phyloP scores from a whole-genome alignment of 169 alveolate species.

The Plasmodium knowlesi region DNA sequence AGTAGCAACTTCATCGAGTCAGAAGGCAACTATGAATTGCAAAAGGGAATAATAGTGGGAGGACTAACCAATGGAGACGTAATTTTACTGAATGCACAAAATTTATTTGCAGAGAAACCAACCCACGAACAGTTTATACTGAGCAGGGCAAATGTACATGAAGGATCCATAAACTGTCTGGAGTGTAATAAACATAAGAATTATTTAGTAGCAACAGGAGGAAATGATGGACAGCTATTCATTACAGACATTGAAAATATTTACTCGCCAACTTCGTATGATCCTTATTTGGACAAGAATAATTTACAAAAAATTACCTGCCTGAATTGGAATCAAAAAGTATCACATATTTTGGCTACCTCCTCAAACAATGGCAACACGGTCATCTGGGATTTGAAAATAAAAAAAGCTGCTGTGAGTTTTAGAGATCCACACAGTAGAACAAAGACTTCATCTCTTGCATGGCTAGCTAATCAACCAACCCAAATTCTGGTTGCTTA shows the following conservation, averaged over 20 bases:
- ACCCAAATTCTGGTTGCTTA: conserved; percentile 87
- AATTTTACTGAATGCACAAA: conserved; percentile 38
- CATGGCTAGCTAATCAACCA: conserved; percentile 89
- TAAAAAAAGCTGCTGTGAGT: conserved; percentile 86
- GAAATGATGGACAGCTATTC: conserved; percentile 80
- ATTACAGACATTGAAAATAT: conserved; percentile 77
- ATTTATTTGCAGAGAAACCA: conserved; percentile 17
- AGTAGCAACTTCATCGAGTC: conserved; percentile 36
- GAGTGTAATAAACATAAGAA: conserved; percentile 77
- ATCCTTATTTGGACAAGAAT: conserved; percentile 77
- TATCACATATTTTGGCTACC: conserved; percentile 89
- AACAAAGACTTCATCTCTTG: conserved; percentile 85
- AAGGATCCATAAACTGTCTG: conserved; percentile 73
- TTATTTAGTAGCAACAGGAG: conserved; percentile 80
- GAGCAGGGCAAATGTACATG: conserved; percentile 70
- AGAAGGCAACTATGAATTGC: conserved; percentile 19
- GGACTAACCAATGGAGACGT: conserved; percentile 74
- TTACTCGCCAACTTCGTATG: conserved; percentile 67
- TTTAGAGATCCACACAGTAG: conserved; percentile 89
- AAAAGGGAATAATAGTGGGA: conserved; percentile 64
- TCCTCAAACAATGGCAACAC: conserved; percentile 86
- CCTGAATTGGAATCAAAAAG: conserved; percentile 85
- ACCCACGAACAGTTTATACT: conserved; percentile 51
- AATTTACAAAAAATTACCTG: conserved; percentile 78
- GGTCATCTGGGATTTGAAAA: conserved; percentile 89